Percentiles rank a stretch among this genome's conserved stretches.
phyloP scores from a whole-genome alignment of 2,329 filamentous ascomycete species.

The Colletotrichum australisinense region DNA sequence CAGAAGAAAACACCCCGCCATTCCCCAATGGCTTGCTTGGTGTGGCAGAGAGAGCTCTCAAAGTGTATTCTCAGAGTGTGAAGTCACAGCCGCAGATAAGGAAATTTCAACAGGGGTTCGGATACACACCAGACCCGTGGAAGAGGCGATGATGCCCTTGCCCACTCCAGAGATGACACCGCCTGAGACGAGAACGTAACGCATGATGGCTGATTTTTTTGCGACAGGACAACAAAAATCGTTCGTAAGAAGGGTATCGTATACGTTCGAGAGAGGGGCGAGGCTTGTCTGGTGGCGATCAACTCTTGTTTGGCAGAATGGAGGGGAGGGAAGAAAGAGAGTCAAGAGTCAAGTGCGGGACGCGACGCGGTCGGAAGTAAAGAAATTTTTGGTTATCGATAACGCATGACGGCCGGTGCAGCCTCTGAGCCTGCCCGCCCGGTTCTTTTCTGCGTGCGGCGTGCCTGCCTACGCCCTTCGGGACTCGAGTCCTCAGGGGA shows the following conservation, averaged over 20 bases:
- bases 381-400: conserved; percentile 37
- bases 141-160: conserved; percentile 74
- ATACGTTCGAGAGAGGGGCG: conserved; percentile 13
- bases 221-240: conserved; percentile 3
- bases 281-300: conserved; percentile 11
- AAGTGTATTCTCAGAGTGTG: conserved; percentile 11
- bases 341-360: conserved; percentile 28
- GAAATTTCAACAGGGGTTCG: conserved; percentile 34
- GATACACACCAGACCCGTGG: conserved; percentile 66
- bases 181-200: conserved; percentile 44
- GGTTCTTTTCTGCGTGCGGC: too few relatives aligned
- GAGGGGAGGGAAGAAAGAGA: conserved; percentile 35
- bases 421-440: too few relatives aligned
- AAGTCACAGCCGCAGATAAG: conserved; percentile 37
- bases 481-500: too few relatives aligned
- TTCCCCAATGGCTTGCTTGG: background rate
- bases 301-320: conserved; percentile 31
- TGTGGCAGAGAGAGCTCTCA: conserved; percentile 18
- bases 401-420: conserved; percentile 20
- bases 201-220: conserved; percentile 37
- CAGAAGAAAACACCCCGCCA: background rate
- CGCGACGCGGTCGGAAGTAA: conserved; percentile 35
- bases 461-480: background rate
- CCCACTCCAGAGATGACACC: conserved; percentile 70
- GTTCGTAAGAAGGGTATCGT: background rate